Conservation (phyloP, 164 flowering plant species). For the Buxus sempervirens region DNA sequence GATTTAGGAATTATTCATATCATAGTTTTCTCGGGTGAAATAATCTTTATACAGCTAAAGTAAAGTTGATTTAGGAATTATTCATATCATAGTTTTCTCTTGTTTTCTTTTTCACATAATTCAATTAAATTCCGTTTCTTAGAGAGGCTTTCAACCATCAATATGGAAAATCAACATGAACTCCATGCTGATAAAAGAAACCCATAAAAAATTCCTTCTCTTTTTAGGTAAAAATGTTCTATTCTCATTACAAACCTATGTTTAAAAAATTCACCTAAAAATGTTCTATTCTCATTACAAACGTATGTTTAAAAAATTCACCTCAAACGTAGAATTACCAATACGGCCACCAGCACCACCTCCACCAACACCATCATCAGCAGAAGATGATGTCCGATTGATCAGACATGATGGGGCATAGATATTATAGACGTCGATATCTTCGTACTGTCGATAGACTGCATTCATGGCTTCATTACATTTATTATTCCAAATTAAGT, state of each 20-base stretch:
- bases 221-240: background rate
- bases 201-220: too few species aligned
- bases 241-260: background rate
- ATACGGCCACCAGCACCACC: background rate
- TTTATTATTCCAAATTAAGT: conserved; percentile 27
- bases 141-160: too few species aligned
- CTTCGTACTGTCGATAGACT: conserved; percentile 32
- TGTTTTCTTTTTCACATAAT: too few species aligned
- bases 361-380: background rate
- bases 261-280: background rate
- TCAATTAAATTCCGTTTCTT: too few species aligned
- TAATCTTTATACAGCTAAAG: background rate
- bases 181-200: too few species aligned
- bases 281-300: background rate
- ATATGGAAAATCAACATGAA: too few species aligned
- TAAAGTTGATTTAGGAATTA: too few species aligned
- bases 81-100: too few species aligned
- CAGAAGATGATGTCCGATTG: conserved; percentile 20
- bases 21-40: too few species aligned
- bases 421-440: conserved; percentile 66
- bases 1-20: too few species aligned
- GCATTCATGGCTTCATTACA: conserved; percentile 34
- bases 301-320: background rate
- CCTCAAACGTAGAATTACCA: conserved; percentile 6
- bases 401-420: conserved; percentile 52